Conservation (phyloP, 1,139 yeast species). For the Scheffersomyces titani region DNA sequence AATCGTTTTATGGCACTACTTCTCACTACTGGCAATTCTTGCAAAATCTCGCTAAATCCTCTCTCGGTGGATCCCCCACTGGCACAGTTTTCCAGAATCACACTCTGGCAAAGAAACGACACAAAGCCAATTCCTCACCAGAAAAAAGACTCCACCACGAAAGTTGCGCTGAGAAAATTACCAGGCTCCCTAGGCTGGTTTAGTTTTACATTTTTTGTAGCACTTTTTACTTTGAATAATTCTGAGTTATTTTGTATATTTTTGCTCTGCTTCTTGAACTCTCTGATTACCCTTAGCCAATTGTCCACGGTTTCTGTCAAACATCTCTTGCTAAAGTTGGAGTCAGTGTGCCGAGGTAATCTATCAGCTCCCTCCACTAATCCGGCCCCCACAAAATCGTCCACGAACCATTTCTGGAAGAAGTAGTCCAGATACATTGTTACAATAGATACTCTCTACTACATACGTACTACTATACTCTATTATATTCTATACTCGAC, state of each 20-base stretch:
- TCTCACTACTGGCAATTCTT: neutral
- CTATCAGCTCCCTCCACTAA: neutral
- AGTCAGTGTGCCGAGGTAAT: neutral
- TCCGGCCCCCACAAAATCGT: neutral
- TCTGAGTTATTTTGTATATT: too few species aligned
- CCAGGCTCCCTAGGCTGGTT: too few species aligned
- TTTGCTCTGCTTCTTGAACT: neutral
- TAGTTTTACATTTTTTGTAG: neutral
- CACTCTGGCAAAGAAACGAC: neutral
- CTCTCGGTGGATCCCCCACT: neutral
- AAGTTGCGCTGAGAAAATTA: neutral
- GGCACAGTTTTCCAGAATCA: neutral
- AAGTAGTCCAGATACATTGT: neutral
- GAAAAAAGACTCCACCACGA: neutral
- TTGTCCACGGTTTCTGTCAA: neutral
- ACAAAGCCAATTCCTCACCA: neutral
- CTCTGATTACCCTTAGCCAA: neutral
- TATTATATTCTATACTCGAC: too few species aligned
- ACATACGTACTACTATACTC: neutral
- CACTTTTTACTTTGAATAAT: neutral
- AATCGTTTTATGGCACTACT: neutral
- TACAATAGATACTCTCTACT: neutral
- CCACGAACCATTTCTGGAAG: neutral
- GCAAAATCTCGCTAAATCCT: neutral
- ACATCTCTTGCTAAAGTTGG: neutral